These are phyloP conservation scores for Rhinocladiella similis DNA, from an alignment of 2,329 filamentous ascomycete species.

Conservation along the genomic window DNA sequence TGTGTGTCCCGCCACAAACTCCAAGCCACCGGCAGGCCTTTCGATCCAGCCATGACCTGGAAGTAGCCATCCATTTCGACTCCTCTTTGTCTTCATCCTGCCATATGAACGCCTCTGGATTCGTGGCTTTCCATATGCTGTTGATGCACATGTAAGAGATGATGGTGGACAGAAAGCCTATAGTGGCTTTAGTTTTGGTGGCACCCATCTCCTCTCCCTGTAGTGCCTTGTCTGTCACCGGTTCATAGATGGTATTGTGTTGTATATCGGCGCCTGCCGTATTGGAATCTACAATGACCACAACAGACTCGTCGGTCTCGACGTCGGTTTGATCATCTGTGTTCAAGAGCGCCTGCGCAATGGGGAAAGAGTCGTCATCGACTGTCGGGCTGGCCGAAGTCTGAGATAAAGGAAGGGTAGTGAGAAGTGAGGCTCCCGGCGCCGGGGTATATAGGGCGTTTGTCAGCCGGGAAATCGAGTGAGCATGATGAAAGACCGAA, in stretches of 20 bases:
- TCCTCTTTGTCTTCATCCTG: slow-evolving; percentile 64
- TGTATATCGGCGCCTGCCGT: background rate
- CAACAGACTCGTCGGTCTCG: slow-evolving; percentile 1
- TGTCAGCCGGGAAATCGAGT: slow-evolving; percentile 14
- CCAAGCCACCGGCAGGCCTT: slow-evolving; percentile 77
- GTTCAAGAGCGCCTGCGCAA: slow-evolving; percentile 5
- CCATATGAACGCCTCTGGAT: slow-evolving; percentile 63
- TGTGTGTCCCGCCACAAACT: slow-evolving; percentile 75
- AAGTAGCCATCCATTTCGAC: slow-evolving; percentile 67
- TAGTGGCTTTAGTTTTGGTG: slow-evolving; percentile 39
- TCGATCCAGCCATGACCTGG: slow-evolving; percentile 71
- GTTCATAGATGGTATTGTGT: slow-evolving; percentile 14
- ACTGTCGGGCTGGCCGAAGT: slow-evolving; percentile 7
- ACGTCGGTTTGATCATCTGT: background rate
- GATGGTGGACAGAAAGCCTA: slow-evolving; percentile 41
- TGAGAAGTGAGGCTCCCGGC: slow-evolving; percentile 8
- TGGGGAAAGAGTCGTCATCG: background rate
- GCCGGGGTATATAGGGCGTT: slow-evolving; percentile 21
- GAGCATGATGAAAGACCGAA: slow-evolving; percentile 22
- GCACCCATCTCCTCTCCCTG: slow-evolving; percentile 40
- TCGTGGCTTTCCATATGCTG: slow-evolving; percentile 56
- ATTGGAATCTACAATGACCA: slow-evolving; percentile 10
- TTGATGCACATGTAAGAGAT: slow-evolving; percentile 46
- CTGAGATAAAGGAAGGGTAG: slow-evolving; percentile 4
- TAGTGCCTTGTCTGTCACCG: slow-evolving; percentile 11